Conservation (phyloP, 83 land plant genomes). For the Isoetes engelmannii region DNA sequence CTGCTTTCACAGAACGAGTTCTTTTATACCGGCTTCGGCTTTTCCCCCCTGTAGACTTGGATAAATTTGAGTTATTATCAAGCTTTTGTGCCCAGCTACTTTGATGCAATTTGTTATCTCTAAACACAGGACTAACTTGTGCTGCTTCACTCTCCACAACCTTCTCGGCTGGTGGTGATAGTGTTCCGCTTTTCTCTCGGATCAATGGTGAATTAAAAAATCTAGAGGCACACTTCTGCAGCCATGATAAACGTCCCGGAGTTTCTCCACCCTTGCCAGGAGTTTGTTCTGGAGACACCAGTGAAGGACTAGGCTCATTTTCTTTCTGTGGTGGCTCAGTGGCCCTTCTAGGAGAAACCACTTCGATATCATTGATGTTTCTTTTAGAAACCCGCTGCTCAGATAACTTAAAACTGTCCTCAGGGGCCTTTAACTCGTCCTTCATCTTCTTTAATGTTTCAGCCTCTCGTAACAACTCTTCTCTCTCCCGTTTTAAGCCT, state of each 20-base stretch:
- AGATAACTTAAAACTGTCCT: conserved; percentile 33
- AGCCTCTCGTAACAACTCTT: conserved; percentile 42
- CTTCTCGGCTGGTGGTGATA: conserved; percentile 10
- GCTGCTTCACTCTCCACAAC: conserved; percentile 11
- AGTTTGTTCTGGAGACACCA: background rate
- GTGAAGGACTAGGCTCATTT: conserved; percentile 15
- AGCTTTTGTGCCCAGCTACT: too few relatives aligned
- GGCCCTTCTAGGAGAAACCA: conserved; percentile 14
- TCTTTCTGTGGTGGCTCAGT: conserved; percentile 25
- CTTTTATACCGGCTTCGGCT: conserved; percentile 19
- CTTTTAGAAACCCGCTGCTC: background rate
- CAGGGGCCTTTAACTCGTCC: conserved; percentile 48
- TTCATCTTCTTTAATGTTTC: conserved; percentile 46
- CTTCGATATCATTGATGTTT: conserved; percentile 1
- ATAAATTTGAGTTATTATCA: too few relatives aligned
- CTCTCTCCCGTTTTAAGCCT: conserved; percentile 45
- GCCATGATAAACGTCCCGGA: conserved; percentile 55
- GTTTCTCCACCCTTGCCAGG: conserved; percentile 17
- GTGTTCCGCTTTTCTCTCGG: conserved; percentile 26
- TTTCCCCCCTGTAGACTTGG: background rate
- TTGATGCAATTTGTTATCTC: too few relatives aligned
- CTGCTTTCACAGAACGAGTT: conserved; percentile 63
- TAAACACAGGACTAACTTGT: background rate
- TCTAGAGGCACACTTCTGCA: conserved; percentile 57
- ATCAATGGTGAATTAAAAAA: conserved; percentile 37